These are phyloP conservation scores for Candida sp. DNA, from an alignment of 1,139 yeast genomes.

Conservation along the genomic window DNA sequence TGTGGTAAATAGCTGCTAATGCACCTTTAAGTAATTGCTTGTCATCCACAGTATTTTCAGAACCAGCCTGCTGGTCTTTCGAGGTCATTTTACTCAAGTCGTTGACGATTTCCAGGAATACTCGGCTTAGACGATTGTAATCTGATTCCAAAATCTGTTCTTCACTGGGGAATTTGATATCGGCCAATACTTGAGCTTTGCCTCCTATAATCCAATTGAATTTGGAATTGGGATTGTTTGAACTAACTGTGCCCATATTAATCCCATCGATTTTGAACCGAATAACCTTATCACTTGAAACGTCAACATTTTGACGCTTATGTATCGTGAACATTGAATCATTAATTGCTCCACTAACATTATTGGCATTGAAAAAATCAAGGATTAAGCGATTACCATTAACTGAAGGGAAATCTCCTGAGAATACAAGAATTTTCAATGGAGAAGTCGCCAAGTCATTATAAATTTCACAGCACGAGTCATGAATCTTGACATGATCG, in stretches of 20 bases:
- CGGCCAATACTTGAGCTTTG: constrained; percentile 66
- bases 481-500: constrained; percentile 50
- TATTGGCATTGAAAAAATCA: constrained; percentile 67
- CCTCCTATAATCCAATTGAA: constrained; percentile 74
- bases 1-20: constrained; percentile 41
- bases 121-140: constrained; percentile 24
- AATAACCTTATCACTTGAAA: constrained; percentile 43
- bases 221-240: constrained; percentile 34
- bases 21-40: constrained; percentile 36
- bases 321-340: constrained; percentile 74
- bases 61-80: constrained; percentile 1
- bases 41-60: constrained; percentile 6
- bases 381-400: constrained; percentile 56
- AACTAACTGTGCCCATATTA: constrained; percentile 45
- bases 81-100: constrained; percentile 22
- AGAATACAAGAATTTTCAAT: constrained; percentile 54
- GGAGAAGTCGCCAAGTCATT: constrained; percentile 31
- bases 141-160: constrained; percentile 11
- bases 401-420: constrained; percentile 59
- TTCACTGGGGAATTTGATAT: constrained; percentile 59
- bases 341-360: constrained; percentile 70
- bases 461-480: constrained; percentile 48
- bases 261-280: constrained; percentile 65
- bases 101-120: constrained; percentile 22
- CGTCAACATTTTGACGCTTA: constrained; percentile 40